A percentile compares a stretch with the other conserved stretches of the same genome.
phyloP scores from a whole-genome alignment of 805 yeast species.

The Sungouiozyma intestinalis region DNA sequence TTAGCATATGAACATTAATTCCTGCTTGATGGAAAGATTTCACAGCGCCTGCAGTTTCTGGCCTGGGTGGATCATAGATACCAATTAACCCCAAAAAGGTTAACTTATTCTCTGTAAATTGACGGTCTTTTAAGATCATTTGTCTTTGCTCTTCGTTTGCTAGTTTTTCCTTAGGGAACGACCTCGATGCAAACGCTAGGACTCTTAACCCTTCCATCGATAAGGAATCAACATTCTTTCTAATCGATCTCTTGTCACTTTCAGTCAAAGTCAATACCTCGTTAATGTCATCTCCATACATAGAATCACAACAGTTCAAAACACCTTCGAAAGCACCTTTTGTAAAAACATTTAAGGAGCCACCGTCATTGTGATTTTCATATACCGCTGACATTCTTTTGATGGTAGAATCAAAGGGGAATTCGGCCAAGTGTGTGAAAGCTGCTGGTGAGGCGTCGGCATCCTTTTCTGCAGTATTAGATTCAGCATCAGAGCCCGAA shows the following conservation, averaged over 20 bases:
- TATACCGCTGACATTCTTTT: conserved; percentile 79
- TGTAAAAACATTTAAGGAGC: conserved; percentile 49
- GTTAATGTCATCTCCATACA: conserved; percentile 46
- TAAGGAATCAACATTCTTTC: conserved; percentile 47
- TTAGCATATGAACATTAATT: conserved; percentile 95
- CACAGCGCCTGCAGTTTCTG: conserved; percentile 67
- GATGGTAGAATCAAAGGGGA: conserved; percentile 75
- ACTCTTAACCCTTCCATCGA: conserved; percentile 83
- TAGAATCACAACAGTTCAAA: conserved; percentile 48
- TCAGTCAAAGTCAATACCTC: conserved; percentile 42
- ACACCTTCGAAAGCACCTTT: conserved; percentile 89
- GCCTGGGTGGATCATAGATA: conserved; percentile 96
- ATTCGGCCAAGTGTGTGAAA: conserved; percentile 50
- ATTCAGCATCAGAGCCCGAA: conserved; percentile 13
- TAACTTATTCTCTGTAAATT: conserved; percentile 45
- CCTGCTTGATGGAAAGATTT: conserved; percentile 78
- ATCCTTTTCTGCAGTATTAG: neutral
- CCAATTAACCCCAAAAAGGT: conserved; percentile 80
- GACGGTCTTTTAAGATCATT: conserved; percentile 19
- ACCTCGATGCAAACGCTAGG: conserved; percentile 56
- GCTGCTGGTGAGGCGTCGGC: conserved; percentile 33
- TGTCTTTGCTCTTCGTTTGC: conserved; percentile 24
- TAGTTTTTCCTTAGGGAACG: conserved; percentile 23
- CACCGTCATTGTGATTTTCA: conserved; percentile 42
- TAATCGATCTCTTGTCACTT: conserved; percentile 36